Conservation (phyloP, 257 asterid genomes). For the Ophiorrhiza pumila region DNA sequence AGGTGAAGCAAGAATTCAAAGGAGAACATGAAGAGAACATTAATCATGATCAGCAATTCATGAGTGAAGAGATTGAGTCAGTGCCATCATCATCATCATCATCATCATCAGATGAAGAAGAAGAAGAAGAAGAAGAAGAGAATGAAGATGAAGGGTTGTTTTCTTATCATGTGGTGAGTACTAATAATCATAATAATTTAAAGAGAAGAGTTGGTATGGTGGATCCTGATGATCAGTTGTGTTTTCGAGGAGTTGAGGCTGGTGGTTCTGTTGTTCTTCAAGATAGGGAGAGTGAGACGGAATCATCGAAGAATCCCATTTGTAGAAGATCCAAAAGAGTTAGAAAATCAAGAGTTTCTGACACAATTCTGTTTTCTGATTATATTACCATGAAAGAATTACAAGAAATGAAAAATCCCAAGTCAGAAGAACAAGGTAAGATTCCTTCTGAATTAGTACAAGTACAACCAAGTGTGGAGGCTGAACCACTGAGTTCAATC, state of each 20-base stretch:
- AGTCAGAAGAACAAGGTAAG: slow-evolving; percentile 9
- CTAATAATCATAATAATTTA: not conserved
- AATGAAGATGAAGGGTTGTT: slow-evolving; percentile 23
- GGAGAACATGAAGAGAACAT: not conserved
- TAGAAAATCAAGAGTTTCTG: slow-evolving; percentile 34
- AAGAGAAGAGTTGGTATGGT: not conserved
- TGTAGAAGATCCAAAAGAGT: slow-evolving; percentile 50
- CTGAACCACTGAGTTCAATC: slow-evolving; percentile 60
- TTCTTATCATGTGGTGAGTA: not conserved
- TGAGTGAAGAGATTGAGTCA: slow-evolving; percentile 30
- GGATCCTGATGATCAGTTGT: slow-evolving; percentile 31
- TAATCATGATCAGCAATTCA: slow-evolving; percentile 3
- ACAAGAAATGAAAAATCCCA: slow-evolving; percentile 16
- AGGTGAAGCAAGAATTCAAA: slow-evolving; percentile 9
- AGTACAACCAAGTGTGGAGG: slow-evolving; percentile 28
- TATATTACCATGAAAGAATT: not conserved
- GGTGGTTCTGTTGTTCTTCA: slow-evolving; percentile 37
- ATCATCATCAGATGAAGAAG: slow-evolving; percentile 12
- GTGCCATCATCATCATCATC: slow-evolving; percentile 27
- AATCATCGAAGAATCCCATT: slow-evolving; percentile 36
- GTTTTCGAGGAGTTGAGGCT: slow-evolving; percentile 8
- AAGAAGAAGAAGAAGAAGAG: slow-evolving; percentile 22
- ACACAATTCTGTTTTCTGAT: slow-evolving; percentile 1
- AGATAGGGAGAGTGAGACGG: slow-evolving; percentile 64
- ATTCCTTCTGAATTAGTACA: slow-evolving; percentile 23